Conservation (phyloP, 208 protist genomes). For the Crithidia brevicula region DNA sequence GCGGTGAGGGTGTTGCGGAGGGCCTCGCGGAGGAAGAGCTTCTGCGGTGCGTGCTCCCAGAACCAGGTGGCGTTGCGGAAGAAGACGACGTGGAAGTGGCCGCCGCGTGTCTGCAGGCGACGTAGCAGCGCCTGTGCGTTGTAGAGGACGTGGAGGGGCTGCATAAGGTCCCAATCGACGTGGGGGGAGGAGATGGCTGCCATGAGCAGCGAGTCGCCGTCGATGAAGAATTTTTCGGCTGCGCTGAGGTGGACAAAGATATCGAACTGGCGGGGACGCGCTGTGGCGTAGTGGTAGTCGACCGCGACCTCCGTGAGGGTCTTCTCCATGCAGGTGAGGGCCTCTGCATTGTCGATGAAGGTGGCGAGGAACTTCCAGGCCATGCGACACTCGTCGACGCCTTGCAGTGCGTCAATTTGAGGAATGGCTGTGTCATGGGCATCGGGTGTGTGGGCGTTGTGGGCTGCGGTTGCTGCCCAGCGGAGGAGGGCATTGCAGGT, state of each 20-base stretch:
- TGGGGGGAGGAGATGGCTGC: slow-evolving; percentile 69
- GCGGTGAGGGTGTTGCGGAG: slow-evolving; percentile 51
- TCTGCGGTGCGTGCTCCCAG: slow-evolving; percentile 77
- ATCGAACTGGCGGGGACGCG: slow-evolving; percentile 85
- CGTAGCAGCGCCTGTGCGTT: slow-evolving; percentile 84
- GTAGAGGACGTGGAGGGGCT: slow-evolving; percentile 87
- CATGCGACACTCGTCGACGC: slow-evolving; percentile 70
- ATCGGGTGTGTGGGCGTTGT: slow-evolving; percentile 37
- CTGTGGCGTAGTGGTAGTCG: slow-evolving; percentile 78
- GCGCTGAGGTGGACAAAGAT: slow-evolving; percentile 92
- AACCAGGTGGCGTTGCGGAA: slow-evolving; percentile 78
- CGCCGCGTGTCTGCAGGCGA: slow-evolving; percentile 71
- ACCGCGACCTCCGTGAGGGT: slow-evolving; percentile 54
- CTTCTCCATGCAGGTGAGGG: slow-evolving; percentile 44
- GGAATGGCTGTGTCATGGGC: slow-evolving; percentile 6
- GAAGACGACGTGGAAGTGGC: slow-evolving; percentile 87
- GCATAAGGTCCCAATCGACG: slow-evolving; percentile 90
- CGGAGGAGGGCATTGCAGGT: slow-evolving; percentile 43
- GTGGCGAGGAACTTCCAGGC: slow-evolving; percentile 83
- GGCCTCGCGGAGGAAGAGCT: slow-evolving; percentile 83
- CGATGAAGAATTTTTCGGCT: slow-evolving; percentile 92
- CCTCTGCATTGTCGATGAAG: slow-evolving; percentile 25
- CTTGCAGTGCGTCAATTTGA: slow-evolving; percentile 46
- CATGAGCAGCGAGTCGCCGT: slow-evolving; percentile 91
- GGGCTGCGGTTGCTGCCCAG: too few relatives aligned